phyloP scores from a whole-genome alignment of 805 yeast species.

The Candida verbasci region DNA sequence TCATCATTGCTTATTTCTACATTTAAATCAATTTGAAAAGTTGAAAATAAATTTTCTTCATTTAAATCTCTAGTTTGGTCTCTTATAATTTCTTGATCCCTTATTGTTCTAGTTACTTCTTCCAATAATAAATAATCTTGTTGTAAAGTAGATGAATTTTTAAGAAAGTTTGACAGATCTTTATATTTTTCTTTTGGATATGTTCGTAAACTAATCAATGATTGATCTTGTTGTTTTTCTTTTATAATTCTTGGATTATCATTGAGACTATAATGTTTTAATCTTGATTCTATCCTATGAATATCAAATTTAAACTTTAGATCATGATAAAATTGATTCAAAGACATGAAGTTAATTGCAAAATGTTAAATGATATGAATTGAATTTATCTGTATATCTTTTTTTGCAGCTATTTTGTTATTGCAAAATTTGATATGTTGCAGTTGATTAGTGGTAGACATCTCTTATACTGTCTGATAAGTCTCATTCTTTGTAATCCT shows the following conservation, averaged over 20 bases:
- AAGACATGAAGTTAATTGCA: not conserved
- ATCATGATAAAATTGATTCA: constrained; percentile 14
- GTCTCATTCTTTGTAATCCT: too few species aligned
- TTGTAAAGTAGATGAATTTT: constrained; percentile 15
- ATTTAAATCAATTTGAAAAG: constrained; percentile 3
- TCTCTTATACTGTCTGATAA: too few species aligned
- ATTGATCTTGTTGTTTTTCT: constrained; percentile 26
- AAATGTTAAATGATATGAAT: not conserved
- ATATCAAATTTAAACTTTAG: constrained; percentile 30
- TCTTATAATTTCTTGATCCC: too few species aligned
- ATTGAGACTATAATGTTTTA: constrained; percentile 34
- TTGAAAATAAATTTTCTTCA: constrained; percentile 1
- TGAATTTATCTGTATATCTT: too few species aligned
- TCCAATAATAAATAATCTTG: constrained; percentile 1
- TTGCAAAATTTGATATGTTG: too few species aligned
- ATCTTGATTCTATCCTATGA: constrained; percentile 29
- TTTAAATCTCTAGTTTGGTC: not conserved
- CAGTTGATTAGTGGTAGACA: too few species aligned
- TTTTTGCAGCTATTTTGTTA: too few species aligned
- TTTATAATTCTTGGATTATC: constrained; percentile 36
- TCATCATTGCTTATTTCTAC: not conserved
- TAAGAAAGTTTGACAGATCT: constrained; percentile 28
- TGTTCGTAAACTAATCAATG: constrained; percentile 35
- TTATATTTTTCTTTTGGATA: constrained; percentile 28
- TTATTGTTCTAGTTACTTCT: not conserved